A percentile compares a stretch with the other conserved stretches of the same genome.
Conservation (phyloP, 2,329 filamentous ascomycete species). For the Botrytis galanthina region DNA sequence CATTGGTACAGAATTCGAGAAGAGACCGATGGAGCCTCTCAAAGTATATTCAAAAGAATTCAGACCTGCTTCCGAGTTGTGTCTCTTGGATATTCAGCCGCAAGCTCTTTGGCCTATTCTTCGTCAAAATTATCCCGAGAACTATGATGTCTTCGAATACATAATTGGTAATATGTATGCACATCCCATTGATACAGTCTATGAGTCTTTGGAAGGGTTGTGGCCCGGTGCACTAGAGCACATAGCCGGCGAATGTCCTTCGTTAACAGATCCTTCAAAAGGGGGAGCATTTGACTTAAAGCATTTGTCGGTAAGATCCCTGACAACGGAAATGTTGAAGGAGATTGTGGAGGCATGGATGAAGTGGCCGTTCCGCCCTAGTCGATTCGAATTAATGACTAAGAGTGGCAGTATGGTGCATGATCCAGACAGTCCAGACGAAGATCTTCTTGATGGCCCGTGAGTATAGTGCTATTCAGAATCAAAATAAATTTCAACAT, state of each 20-base stretch:
- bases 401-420: slow-evolving; percentile 10
- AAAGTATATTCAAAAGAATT: slow-evolving; percentile 58
- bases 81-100: slow-evolving; percentile 67
- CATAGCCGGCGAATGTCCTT: slow-evolving; percentile 49
- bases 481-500: background rate
- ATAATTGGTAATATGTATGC: slow-evolving; percentile 46
- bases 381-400: slow-evolving; percentile 56
- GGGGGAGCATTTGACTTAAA: slow-evolving; percentile 47
- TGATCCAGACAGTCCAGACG: slow-evolving; percentile 8
- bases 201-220: slow-evolving; percentile 49
- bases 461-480: background rate
- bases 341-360: slow-evolving; percentile 60
- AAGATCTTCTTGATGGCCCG: background rate
- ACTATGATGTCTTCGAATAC: slow-evolving; percentile 53
- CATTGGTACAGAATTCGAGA: slow-evolving; percentile 9
- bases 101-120: slow-evolving; percentile 50
- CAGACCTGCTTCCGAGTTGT: slow-evolving; percentile 57
- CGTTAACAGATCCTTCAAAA: slow-evolving; percentile 46
- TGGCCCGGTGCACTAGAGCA: slow-evolving; percentile 59
- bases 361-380: slow-evolving; percentile 64
- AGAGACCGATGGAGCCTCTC: slow-evolving; percentile 67
- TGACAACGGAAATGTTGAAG: slow-evolving; percentile 55
- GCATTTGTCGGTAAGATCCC: slow-evolving; percentile 46
- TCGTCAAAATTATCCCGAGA: slow-evolving; percentile 39
- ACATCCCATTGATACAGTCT: slow-evolving; percentile 40